Evolutionary conservation across 148 eudicot species (phyloP).

Genomic region (Rhododendron ferrugineum): DNA sequence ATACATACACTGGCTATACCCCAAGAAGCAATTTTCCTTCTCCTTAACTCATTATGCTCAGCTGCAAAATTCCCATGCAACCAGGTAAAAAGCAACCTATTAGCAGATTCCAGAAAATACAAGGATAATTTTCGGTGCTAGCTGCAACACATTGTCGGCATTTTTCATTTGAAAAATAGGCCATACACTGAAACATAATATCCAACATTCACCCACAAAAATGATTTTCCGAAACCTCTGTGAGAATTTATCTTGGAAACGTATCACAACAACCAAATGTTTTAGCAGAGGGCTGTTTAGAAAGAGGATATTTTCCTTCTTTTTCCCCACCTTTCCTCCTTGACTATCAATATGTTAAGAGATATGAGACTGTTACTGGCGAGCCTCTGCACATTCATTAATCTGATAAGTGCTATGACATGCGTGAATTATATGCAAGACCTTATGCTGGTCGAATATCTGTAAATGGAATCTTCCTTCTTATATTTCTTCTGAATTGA

Average conservation of each 20-base stretch:
- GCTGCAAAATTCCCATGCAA: constrained; percentile 17
- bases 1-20: constrained; percentile 29
- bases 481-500: neutral
- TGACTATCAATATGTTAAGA: neutral
- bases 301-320: neutral
- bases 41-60: constrained; percentile 20
- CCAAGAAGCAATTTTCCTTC: constrained; percentile 47
- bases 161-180: neutral
- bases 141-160: neutral
- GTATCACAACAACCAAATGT: neutral
- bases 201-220: neutral
- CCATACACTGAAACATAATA: neutral
- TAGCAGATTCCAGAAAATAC: neutral
- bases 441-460: neutral
- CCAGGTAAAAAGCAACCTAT: neutral
- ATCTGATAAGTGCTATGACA: neutral
- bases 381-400: neutral
- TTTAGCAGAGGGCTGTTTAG: neutral
- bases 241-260: neutral
- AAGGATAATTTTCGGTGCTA: neutral
- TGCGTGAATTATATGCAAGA: neutral
- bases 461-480: neutral
- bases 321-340: neutral
- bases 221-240: neutral
- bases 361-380: neutral